Evolutionary conservation across 2,329 filamentous ascomycete species (phyloP), one percentile per base, ranked within the genome.

Genomic region (Colletotrichum sp.): DNA sequence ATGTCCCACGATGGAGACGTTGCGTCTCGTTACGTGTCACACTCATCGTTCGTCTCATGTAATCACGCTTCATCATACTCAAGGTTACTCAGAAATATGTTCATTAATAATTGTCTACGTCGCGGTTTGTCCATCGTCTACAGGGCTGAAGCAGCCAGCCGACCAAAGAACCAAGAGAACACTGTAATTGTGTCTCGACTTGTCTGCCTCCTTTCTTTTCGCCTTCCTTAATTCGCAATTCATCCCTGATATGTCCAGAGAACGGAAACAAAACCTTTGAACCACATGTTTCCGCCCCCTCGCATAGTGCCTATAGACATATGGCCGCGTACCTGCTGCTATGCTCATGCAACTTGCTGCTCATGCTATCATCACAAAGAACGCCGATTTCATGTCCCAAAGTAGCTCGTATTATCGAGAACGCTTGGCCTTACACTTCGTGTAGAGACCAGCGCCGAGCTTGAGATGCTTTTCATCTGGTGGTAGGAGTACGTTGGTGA

Each of bases 101-200:
- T 84, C 83, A 82, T 84, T 83, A 84, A 82, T 83, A 83, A 83
- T 82, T 84, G 80, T 84, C 79, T 84, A 85, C 82, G 81, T 80
- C 75, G 78, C 69, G 74, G 74, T 77, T 79, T 77, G 74, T 77
- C 73, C 74, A 69, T 74, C 71, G 60, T 78, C 77, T 75, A 77
- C 67, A 69, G 64, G 57, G 57, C 70, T 43, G 43, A 67, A 68
- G 52, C 70, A 73, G 73, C 73, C 64, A 26, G 58, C 73, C 52
- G 52, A 72, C 64, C 75, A 77, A 71, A 72, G 64, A 71, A 67
- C 30, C 58, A 66, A 48, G 72, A 76, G 72, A 72, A 57, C 70
- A 65, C 70, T 67, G 36, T 64, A 77, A 69, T 43, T 9, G 61
- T 76, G 61, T 43, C 58, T 76, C 69, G 65, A 72, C 55, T 74